Conservation (phyloP, 2,329 filamentous ascomycete genomes). For the Cadophora malorum region DNA sequence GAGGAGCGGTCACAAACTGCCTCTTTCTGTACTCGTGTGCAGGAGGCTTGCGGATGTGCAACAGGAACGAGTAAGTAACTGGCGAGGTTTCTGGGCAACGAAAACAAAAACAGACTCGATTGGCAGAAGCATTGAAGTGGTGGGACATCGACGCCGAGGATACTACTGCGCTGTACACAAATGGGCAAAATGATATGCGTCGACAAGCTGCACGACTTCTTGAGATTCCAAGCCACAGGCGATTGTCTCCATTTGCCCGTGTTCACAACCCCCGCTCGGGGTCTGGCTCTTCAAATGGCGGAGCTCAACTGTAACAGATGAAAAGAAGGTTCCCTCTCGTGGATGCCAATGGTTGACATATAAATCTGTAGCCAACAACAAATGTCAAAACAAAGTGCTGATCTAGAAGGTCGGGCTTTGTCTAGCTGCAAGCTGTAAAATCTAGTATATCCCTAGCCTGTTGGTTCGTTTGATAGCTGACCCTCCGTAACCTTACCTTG, state of each 20-base stretch:
- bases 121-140: constrained; percentile 9
- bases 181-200: constrained; percentile 3
- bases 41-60: constrained; percentile 8
- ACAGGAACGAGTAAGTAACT: constrained; percentile 7
- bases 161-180: constrained; percentile 8
- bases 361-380: background rate
- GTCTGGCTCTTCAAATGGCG: background rate
- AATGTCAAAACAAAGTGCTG: constrained; percentile 3
- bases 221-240: constrained; percentile 4
- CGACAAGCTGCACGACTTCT: constrained; percentile 8
- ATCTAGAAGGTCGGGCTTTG: background rate
- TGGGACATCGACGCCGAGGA: constrained; percentile 19
- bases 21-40: constrained; percentile 4
- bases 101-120: constrained; percentile 8
- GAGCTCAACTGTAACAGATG: background rate
- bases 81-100: constrained; percentile 19
- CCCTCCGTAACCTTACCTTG: background rate
- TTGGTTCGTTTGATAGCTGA: background rate
- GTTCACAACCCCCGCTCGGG: background rate
- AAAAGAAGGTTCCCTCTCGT: background rate
- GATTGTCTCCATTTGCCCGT: constrained; percentile 6
- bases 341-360: background rate
- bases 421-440: constrained; percentile 4
- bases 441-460: background rate
- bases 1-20: background rate